These are phyloP conservation scores for Penicillium sp. DNA, from an alignment of 2,329 filamentous ascomycete species.

Conservation along the genomic window DNA sequence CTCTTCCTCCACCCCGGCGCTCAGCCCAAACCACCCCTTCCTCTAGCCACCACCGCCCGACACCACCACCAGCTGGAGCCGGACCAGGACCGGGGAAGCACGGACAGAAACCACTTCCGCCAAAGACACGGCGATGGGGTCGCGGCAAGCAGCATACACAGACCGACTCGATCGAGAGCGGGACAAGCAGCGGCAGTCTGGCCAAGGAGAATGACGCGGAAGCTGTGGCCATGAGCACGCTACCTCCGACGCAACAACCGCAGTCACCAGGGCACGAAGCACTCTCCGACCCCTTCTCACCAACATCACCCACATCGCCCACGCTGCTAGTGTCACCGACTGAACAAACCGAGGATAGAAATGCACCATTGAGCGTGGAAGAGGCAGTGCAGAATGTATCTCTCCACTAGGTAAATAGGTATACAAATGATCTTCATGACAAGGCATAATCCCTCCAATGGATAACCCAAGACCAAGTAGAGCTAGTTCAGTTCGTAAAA, in stretches of 20 bases:
- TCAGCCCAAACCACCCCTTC: constrained; percentile 29
- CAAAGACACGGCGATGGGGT: constrained; percentile 42
- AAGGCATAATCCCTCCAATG: not conserved
- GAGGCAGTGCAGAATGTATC: constrained; percentile 35
- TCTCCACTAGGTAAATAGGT: constrained; percentile 11
- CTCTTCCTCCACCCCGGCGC: constrained; percentile 40
- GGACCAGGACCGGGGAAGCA: constrained; percentile 16
- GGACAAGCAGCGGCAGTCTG: constrained; percentile 12
- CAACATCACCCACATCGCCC: constrained; percentile 20
- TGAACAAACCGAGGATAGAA: constrained; percentile 1
- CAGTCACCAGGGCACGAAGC: not conserved
- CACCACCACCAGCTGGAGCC: constrained; percentile 3
- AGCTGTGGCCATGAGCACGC: constrained; percentile 3
- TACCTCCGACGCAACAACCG: not conserved
- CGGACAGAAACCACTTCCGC: constrained; percentile 37
- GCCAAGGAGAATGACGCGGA: constrained; percentile 15
- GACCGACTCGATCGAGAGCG: constrained; percentile 24
- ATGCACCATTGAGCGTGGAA: constrained; percentile 29
- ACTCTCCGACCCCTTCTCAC: constrained; percentile 19
- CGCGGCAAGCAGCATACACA: constrained; percentile 26
- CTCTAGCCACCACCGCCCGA: constrained; percentile 27
- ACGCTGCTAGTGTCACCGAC: constrained; percentile 15
- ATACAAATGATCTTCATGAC: not conserved
- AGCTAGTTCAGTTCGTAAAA: not conserved
- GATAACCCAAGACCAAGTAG: not conserved